A percentile compares a stretch with the other conserved stretches of the same genome.
Evolutionary conservation across 2,329 filamentous ascomycete species (phyloP).

Genomic region (Aspergillus texensis): DNA sequence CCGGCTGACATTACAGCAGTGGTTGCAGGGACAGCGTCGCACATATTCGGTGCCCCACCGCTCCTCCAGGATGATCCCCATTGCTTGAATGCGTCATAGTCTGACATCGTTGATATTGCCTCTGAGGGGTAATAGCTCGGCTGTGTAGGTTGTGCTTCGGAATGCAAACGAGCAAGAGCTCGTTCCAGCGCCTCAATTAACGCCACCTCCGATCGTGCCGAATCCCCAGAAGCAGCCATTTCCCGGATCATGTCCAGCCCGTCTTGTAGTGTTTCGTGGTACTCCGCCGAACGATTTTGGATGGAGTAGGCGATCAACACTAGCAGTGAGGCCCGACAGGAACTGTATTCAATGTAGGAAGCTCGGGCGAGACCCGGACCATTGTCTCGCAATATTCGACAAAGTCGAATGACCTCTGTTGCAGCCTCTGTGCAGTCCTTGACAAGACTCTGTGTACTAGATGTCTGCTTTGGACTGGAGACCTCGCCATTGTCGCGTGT

Average conservation of each 20-base stretch:
- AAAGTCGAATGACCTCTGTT: constrained; percentile 29
- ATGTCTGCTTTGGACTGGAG: not conserved
- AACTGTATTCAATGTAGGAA: constrained; percentile 41
- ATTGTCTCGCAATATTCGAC: constrained; percentile 25
- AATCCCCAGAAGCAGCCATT: constrained; percentile 35
- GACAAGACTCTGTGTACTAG: constrained; percentile 18
- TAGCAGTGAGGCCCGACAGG: constrained; percentile 37
- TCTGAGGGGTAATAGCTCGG: not conserved
- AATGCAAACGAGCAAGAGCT: constrained; percentile 24
- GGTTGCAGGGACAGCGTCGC: not conserved
- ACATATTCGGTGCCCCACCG: too few relatives aligned
- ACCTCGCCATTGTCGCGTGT: not conserved
- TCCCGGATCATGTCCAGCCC: constrained; percentile 35
- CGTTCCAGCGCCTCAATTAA: constrained; percentile 35
- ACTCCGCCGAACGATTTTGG: constrained; percentile 26
- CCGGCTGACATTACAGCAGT: not conserved
- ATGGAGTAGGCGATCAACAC: constrained; percentile 39
- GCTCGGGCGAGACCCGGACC: constrained; percentile 33
- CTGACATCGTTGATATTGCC: constrained; percentile 3
- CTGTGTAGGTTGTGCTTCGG: not conserved
- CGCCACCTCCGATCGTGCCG: constrained; percentile 34
- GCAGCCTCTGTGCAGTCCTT: constrained; percentile 32
- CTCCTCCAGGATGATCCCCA: constrained; percentile 20
- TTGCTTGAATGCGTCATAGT: constrained; percentile 24
- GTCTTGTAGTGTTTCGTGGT: constrained; percentile 23